A percentile compares a stretch with the other conserved stretches of the same genome.
Evolutionary conservation across 495 filamentous ascomycete species (phyloP).

Genomic region (Trypethelium eluteriae): DNA sequence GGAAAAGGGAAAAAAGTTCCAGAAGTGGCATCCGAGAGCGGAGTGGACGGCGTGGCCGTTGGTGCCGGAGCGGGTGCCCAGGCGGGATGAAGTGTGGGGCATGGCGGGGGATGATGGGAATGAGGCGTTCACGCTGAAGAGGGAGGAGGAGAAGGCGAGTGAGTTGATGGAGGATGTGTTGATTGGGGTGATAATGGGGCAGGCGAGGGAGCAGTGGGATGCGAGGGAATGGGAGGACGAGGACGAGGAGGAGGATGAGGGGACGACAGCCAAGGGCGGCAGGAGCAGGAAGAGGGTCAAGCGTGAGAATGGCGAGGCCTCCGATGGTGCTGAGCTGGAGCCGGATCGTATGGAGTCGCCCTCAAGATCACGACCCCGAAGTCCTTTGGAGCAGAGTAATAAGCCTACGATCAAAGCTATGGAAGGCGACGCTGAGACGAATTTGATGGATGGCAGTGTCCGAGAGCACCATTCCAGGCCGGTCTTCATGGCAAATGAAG

Average conservation of each 20-base stretch:
- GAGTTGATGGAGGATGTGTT: conserved; percentile 58
- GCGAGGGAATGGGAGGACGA: conserved; percentile 28
- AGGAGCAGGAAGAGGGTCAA: conserved; percentile 15
- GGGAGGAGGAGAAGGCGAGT: conserved; percentile 45
- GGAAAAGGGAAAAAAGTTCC: conserved; percentile 23
- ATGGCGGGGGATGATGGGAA: conserved; percentile 32
- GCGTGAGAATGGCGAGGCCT: conserved; percentile 16
- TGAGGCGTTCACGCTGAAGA: conserved; percentile 45
- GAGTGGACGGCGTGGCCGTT: conserved; percentile 81
- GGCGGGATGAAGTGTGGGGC: conserved; percentile 42
- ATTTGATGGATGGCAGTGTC: conserved; percentile 12
- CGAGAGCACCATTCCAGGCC: conserved; percentile 25
- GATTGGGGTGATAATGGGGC: conserved; percentile 50
- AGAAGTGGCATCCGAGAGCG: conserved; percentile 24
- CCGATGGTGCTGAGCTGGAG: not conserved
- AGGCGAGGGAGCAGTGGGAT: conserved; percentile 57
- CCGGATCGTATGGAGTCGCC: not conserved
- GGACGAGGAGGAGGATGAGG: conserved; percentile 13
- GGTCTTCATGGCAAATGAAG: conserved; percentile 53
- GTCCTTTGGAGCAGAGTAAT: not conserved
- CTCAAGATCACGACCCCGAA: not conserved
- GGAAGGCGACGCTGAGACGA: conserved; percentile 18
- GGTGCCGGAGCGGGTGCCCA: conserved; percentile 50
- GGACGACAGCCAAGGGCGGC: not conserved
- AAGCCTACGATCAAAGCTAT: not conserved